phyloP scores from a whole-genome alignment of 2,329 filamentous ascomycete genomes.

The Penicillium sp. region DNA sequence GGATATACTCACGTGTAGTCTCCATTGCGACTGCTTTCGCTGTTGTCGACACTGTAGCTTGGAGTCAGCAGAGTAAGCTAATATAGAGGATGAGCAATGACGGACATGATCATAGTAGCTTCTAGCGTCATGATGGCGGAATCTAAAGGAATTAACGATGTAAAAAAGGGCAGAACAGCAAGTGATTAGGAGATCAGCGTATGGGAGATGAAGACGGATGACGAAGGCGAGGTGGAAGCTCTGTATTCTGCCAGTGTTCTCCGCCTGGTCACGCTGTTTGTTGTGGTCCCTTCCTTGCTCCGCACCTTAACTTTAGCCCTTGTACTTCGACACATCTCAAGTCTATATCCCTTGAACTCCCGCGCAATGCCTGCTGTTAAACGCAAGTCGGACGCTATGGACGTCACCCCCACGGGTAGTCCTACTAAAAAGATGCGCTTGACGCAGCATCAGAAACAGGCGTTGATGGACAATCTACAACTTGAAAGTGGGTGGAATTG shows the following conservation, averaged over 20 bases:
- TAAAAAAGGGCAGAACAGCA: conserved; percentile 10
- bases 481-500: conserved; percentile 69
- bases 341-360: not conserved
- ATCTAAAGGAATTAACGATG: conserved; percentile 13
- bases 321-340: conserved; percentile 4
- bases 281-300: conserved; percentile 20
- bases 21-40: conserved; percentile 96
- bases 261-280: conserved; percentile 24
- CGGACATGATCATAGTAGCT: conserved; percentile 91
- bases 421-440: conserved; percentile 64
- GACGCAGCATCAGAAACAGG: conserved; percentile 73
- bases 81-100: conserved; percentile 11
- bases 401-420: conserved; percentile 49
- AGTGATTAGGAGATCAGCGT: conserved; percentile 10
- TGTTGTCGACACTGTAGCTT: conserved; percentile 78
- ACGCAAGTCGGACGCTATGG: conserved; percentile 38
- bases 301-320: conserved; percentile 18
- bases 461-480: conserved; percentile 83
- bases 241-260: conserved; percentile 20
- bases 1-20: conserved; percentile 63
- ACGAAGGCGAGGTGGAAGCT: conserved; percentile 30
- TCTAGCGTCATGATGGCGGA: conserved; percentile 87
- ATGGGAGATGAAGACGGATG: conserved; percentile 23
- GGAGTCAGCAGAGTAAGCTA: conserved; percentile 21
- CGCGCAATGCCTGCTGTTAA: conserved; percentile 41